Evolutionary conservation across 345 rosid genomes (phyloP).

Genomic region (Laguncularia racemosa): DNA sequence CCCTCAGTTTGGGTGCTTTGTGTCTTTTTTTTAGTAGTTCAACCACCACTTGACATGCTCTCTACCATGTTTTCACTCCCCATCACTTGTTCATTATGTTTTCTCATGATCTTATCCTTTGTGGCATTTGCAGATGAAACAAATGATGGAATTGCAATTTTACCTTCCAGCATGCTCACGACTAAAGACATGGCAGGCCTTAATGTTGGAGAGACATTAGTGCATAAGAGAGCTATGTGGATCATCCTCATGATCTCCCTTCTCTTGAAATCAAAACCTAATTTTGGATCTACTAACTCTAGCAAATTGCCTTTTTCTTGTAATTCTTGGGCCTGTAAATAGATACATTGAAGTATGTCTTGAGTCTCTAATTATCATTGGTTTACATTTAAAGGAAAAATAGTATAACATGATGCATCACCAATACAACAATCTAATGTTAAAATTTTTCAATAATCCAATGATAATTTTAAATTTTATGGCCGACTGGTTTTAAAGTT

Average conservation of each 20-base stretch:
- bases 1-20: background rate
- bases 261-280: constrained; percentile 12
- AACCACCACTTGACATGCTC: background rate
- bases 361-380: background rate
- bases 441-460: too few relatives aligned
- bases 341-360: background rate
- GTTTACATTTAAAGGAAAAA: background rate
- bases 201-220: constrained; percentile 15
- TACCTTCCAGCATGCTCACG: constrained; percentile 28
- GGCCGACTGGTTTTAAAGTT: too few relatives aligned
- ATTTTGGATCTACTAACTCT: constrained; percentile 23
- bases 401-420: too few relatives aligned
- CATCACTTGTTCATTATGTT: background rate
- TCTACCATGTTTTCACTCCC: background rate
- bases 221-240: constrained; percentile 20
- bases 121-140: background rate
- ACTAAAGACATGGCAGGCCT: constrained; percentile 29
- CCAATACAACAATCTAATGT: too few relatives aligned
- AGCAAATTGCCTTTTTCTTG: constrained; percentile 21
- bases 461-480: too few relatives aligned
- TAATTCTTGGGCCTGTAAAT: constrained; percentile 19
- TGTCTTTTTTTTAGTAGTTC: background rate
- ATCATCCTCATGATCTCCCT: constrained; percentile 15
- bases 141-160: constrained; percentile 8
- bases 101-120: constrained; percentile 7